Evolutionary conservation across 139 green algal species (phyloP).

Genomic region (Tetratostichococcus sp.): DNA sequence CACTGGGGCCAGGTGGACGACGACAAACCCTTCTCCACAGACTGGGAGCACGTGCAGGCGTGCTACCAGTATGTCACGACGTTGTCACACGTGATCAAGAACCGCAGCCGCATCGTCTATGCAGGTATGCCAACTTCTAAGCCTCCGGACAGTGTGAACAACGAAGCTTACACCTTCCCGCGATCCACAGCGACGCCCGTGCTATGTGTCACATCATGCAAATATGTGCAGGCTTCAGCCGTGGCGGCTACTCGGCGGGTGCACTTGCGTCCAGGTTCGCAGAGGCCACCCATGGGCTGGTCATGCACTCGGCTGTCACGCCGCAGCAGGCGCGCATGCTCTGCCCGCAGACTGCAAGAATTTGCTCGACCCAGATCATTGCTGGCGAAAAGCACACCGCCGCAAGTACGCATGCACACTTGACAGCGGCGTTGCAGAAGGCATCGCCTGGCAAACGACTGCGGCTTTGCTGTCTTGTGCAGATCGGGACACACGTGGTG

Average conservation of each 20-base stretch:
- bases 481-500: not conserved
- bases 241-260: not conserved
- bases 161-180: too few species aligned
- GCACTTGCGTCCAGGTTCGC: not conserved
- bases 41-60: not conserved
- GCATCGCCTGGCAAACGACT: too few species aligned
- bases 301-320: not conserved
- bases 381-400: too few species aligned
- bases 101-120: not conserved
- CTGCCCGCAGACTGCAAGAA: too few species aligned
- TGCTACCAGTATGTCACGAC: not conserved
- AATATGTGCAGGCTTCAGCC: not conserved
- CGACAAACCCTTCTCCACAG: not conserved
- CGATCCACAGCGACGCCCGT: too few species aligned
- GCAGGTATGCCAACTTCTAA: not conserved
- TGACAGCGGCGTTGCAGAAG: too few species aligned
- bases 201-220: too few species aligned
- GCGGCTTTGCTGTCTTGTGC: not conserved
- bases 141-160: too few species aligned
- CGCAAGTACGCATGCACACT: too few species aligned
- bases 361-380: too few species aligned
- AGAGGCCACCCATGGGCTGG: not conserved
- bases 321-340: not conserved
- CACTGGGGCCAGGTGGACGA: not conserved
- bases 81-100: not conserved